These are phyloP conservation scores for Forsythia suspensa DNA, from an alignment of 257 asterid genomes.

Conservation along the genomic window DNA sequence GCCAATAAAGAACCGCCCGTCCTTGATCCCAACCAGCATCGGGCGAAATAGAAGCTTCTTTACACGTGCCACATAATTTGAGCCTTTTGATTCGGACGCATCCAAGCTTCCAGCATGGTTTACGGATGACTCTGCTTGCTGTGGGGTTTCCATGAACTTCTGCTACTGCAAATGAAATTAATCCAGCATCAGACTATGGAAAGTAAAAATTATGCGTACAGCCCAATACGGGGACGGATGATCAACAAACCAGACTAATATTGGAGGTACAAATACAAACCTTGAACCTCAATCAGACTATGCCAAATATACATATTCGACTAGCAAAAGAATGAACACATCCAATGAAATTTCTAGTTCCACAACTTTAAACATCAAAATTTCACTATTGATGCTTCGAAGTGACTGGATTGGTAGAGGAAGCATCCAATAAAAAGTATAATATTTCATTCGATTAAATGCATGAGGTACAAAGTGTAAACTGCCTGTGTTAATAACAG, in stretches of 20 bases:
- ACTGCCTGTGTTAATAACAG: background rate
- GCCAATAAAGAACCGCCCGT: conserved; percentile 82
- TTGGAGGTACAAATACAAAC: too few relatives aligned
- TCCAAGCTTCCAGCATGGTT: conserved; percentile 31
- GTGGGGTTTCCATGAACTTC: conserved; percentile 31
- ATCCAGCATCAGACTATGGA: background rate
- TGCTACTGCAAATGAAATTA: background rate
- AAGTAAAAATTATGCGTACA: too few relatives aligned
- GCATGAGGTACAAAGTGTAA: background rate
- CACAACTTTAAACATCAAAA: too few relatives aligned
- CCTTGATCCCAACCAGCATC: conserved; percentile 78
- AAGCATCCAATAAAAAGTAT: background rate
- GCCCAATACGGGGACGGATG: background rate
- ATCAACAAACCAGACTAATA: background rate
- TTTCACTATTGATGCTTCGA: too few relatives aligned
- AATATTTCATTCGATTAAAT: background rate
- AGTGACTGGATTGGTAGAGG: too few relatives aligned
- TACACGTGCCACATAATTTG: conserved; percentile 44
- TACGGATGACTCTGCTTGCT: conserved; percentile 21
- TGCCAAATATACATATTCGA: too few relatives aligned
- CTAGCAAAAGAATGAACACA: too few relatives aligned
- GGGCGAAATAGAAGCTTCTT: conserved; percentile 60
- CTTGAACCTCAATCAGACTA: too few relatives aligned
- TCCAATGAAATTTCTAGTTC: too few relatives aligned
- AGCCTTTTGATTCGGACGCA: conserved; percentile 30